phyloP scores from a whole-genome alignment of 192 early-diverging fungal genomes.

The Backusella morwellensis region DNA sequence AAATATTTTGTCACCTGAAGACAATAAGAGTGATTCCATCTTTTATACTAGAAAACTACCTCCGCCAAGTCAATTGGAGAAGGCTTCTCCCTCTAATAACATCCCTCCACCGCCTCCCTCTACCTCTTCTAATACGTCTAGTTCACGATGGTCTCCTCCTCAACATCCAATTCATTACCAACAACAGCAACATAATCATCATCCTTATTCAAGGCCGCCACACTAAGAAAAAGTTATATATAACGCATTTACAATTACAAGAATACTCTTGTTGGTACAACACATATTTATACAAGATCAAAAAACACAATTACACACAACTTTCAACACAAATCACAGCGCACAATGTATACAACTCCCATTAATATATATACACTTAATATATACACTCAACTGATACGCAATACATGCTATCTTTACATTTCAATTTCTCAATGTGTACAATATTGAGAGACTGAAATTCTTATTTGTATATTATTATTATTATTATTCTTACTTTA shows the following conservation, averaged over 20 bases:
- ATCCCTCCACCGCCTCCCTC: background rate
- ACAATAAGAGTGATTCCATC: background rate
- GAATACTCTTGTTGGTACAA: background rate
- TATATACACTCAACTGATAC: background rate
- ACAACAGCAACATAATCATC: background rate
- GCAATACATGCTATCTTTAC: background rate
- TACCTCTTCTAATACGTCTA: background rate
- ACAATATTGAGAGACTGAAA: background rate
- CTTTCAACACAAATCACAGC: background rate
- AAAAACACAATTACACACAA: background rate
- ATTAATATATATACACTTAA: background rate
- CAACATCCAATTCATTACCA: background rate
- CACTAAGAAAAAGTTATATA: background rate
- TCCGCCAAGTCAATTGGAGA: background rate
- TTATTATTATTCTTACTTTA: background rate
- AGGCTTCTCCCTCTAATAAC: background rate
- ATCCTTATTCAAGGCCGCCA: background rate
- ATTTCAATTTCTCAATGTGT: background rate
- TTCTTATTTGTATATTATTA: background rate
- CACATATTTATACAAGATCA: background rate
- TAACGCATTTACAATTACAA: background rate
- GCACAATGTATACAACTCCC: background rate
- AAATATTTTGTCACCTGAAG: constrained; percentile 7
- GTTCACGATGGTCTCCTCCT: background rate
- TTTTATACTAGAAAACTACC: constrained; percentile 9